phyloP scores from a whole-genome alignment of 345 rosid species.

The Draba incana region DNA sequence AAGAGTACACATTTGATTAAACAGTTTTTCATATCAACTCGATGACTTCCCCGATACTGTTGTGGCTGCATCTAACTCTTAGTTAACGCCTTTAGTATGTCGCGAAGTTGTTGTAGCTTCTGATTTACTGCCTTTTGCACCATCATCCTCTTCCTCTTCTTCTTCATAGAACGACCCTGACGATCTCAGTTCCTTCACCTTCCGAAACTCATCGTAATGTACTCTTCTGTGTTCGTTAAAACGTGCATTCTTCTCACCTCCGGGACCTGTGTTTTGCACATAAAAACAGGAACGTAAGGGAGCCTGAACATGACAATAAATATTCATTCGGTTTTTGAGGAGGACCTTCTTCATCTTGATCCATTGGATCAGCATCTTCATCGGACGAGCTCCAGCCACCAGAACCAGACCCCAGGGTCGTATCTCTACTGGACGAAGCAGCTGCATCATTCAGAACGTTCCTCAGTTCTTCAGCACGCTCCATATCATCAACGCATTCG shows the following conservation, averaged over 20 bases:
- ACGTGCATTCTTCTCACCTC: conserved; percentile 47
- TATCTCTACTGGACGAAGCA: conserved; percentile 70
- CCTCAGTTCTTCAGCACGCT: conserved; percentile 71
- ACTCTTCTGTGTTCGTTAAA: conserved; percentile 82
- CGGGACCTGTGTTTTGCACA: conserved; percentile 47
- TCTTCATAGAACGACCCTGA: conserved; percentile 69
- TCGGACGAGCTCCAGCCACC: conserved; percentile 91
- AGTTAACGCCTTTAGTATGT: conserved; percentile 50
- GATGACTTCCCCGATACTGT: conserved; percentile 34
- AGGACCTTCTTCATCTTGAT: conserved; percentile 84
- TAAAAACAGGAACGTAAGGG: conserved; percentile 8
- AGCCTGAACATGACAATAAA: background rate
- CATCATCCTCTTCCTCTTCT: conserved; percentile 57
- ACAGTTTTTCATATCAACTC: conserved; percentile 18
- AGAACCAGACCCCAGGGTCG: conserved; percentile 44
- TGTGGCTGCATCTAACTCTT: conserved; percentile 43
- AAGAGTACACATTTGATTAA: conserved; percentile 25
- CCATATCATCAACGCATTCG: conserved; percentile 56
- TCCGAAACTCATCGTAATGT: conserved; percentile 87
- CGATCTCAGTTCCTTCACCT: conserved; percentile 73
- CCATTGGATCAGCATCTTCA: conserved; percentile 72
- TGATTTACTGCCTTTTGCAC: conserved; percentile 31
- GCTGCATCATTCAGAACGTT: conserved; percentile 65
- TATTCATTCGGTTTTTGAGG: conserved; percentile 9
- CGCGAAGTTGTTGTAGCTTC: conserved; percentile 47